phyloP scores from a whole-genome alignment of 257 asterid genomes.

The Petunia axillaris region DNA sequence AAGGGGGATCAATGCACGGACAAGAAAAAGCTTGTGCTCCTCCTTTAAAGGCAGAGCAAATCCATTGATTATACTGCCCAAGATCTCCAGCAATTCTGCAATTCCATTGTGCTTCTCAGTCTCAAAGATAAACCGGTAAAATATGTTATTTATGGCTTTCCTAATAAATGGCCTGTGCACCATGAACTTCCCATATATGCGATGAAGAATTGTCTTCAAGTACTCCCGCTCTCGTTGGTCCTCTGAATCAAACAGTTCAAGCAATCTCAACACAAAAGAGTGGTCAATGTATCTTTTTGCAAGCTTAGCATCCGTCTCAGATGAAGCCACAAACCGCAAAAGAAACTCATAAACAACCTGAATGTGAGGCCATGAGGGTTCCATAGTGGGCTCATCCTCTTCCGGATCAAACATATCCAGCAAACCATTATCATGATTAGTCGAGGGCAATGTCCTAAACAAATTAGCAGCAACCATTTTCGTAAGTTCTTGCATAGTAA shows the following conservation, averaged over 20 bases:
- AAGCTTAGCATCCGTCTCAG: slow-evolving; percentile 62
- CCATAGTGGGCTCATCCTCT: slow-evolving; percentile 62
- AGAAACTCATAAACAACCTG: slow-evolving; percentile 63
- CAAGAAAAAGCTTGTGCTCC: slow-evolving; percentile 53
- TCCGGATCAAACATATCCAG: slow-evolving; percentile 54
- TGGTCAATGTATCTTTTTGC: slow-evolving; percentile 67
- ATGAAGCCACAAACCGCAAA: slow-evolving; percentile 54
- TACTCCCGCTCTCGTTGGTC: slow-evolving; percentile 69
- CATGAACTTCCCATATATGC: slow-evolving; percentile 64
- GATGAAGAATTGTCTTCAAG: slow-evolving; percentile 58
- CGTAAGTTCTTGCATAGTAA: slow-evolving; percentile 50
- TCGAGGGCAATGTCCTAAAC: slow-evolving; percentile 51
- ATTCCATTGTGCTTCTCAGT: slow-evolving; percentile 59
- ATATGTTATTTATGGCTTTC: slow-evolving; percentile 61
- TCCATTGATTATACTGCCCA: slow-evolving; percentile 51
- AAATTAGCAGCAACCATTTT: slow-evolving; percentile 62
- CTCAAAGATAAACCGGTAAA: slow-evolving; percentile 58
- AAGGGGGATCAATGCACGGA: slow-evolving; percentile 47
- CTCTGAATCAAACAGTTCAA: slow-evolving; percentile 63
- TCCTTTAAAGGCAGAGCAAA: slow-evolving; percentile 52
- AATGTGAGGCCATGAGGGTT: slow-evolving; percentile 67
- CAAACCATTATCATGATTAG: slow-evolving; percentile 46
- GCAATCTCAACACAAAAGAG: slow-evolving; percentile 62
- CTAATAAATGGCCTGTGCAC: slow-evolving; percentile 69
- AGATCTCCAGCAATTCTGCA: slow-evolving; percentile 47